Base-by-base conservation (phyloP, 441 rosid genomes). In the Pelargonium australe region DNA sequence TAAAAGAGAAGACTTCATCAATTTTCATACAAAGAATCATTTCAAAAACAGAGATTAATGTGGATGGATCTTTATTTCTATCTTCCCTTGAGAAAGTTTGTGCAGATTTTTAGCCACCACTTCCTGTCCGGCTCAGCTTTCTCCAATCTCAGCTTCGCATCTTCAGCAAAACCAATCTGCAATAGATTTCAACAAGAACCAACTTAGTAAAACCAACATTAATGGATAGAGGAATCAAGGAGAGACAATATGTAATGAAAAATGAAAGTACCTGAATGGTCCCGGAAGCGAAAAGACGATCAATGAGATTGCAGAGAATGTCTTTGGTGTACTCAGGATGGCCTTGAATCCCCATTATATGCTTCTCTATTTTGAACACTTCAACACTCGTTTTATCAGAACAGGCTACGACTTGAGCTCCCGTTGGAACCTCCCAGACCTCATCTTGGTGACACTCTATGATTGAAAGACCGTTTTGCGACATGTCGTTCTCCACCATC, bases 251-350 rank as follows among this genome's bases (percentile, higher is more conserved):
- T 16, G 11, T 10, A 14, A 17, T 3, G 31, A 25, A 25, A 25
- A 25, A 25, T 25, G 31, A 9, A 13, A 19, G 55, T 74, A 90
- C 96, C 85, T 85, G 69, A 3, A 89, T 79, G 64, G 70, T 72
- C 68, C 83, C 80, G 69, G 25, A 68, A 20, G 41, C 51, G 11
- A 86, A 77, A 44, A 87, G 87, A 53, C 95, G 94, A 58, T 90
- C 96, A 0, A 90, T 82, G 66, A 90, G 84, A 74, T 80, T 80
- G 69, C 7, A 79, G 7, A 92, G 79, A 65, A 90, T 90, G 73
- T 86, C 98, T 64, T 85, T 86, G 76, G 90, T 85, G 82, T 92
- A 89, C 77, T 92, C 98, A 0, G 94, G 96, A 73, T 92, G 95
- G 2, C 96, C 96, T 80, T 92, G 98, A 72, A 92, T 90, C 16